Evolutionary conservation across 371 early-diverging fungal genomes (phyloP).

Genomic region (Apophysomyces sp.): DNA sequence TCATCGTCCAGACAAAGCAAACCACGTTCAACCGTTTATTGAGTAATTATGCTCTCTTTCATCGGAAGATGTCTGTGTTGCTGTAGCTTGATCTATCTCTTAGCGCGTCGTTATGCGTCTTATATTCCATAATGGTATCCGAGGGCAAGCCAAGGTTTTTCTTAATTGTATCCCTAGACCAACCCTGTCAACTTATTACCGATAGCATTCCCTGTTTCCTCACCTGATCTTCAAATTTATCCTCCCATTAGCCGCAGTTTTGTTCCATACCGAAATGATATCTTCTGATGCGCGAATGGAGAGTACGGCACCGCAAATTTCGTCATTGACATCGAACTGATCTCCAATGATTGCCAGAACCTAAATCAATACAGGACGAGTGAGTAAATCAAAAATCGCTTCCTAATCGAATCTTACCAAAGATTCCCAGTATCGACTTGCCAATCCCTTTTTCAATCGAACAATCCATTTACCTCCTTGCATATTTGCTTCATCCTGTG

Average conservation of each 20-base stretch:
- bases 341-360: conserved; percentile 91
- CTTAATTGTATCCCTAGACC: conserved; percentile 82
- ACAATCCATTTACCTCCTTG: conserved; percentile 98
- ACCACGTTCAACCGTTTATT: not conserved
- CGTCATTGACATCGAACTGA: conserved; percentile 86
- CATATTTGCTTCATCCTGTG: conserved; percentile 80
- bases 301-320: conserved; percentile 95
- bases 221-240: conserved; percentile 83
- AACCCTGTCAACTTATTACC: not conserved
- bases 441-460: conserved; percentile 91
- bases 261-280: conserved; percentile 95
- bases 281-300: conserved; percentile 93
- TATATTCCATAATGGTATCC: conserved; percentile 94
- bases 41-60: conserved; percentile 16
- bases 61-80: conserved; percentile 82
- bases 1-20: no score
- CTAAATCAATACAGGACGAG: conserved; percentile 28
- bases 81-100: conserved; percentile 90
- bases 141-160: conserved; percentile 78
- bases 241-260: conserved; percentile 77
- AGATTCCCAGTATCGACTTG: conserved; percentile 93
- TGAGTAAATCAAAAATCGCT: not conserved
- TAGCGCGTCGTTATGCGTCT: conserved; percentile 88
- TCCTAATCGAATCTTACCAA: conserved; percentile 47
- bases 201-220: not conserved